Evolutionary conservation across 345 rosid species (phyloP), one percentile per base, ranked within the genome.

Genomic region (Cardamine occulta): DNA sequence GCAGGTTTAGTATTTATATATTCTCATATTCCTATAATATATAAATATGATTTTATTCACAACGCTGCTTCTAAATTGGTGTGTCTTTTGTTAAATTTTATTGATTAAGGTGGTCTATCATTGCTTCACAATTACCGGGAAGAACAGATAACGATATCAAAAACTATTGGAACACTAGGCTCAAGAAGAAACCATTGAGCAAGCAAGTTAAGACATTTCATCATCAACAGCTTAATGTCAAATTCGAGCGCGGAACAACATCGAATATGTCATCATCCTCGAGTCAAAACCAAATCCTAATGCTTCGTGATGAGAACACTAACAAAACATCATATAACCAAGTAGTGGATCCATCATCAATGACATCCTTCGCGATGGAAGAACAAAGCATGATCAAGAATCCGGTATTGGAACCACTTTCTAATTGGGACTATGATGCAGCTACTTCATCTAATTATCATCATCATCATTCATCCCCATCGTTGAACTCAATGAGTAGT

Each of bases 101-200:
- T 68, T 61, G 63, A 54, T 63, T 29, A 54, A 77, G 80, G 66
- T 77, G 80, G 80, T 70, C 80, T 44, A 77, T 77, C 6, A 77
- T 77, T 47, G 80, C 80, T 45, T 77, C 80, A 34, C 80, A 77
- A 47, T 63, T 77, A 70, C 80, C 80, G 2, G 80, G 80, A 70
- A 77, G 80, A 77, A 77, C 80, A 34, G 80, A 77, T 34, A 77
- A 77, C 28, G 76, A 77, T 64, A 77, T 77, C 9, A 77, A 77
- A 37, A 77, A 70, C 80, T 77, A 77, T 34, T 77, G 80, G 80
- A 77, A 77, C 61, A 70, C 76, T 11, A 70, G 45, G 42, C 72
- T 77, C 8, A 70, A 77, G 59, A 77, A 77, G 80, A 77, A 77
- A 53, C 60, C 70, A 37, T 32, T 63, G 17, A 70, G 66, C 35